phyloP scores from a whole-genome alignment of 1,139 yeast species.

The Sugiyamaella castrensis region DNA sequence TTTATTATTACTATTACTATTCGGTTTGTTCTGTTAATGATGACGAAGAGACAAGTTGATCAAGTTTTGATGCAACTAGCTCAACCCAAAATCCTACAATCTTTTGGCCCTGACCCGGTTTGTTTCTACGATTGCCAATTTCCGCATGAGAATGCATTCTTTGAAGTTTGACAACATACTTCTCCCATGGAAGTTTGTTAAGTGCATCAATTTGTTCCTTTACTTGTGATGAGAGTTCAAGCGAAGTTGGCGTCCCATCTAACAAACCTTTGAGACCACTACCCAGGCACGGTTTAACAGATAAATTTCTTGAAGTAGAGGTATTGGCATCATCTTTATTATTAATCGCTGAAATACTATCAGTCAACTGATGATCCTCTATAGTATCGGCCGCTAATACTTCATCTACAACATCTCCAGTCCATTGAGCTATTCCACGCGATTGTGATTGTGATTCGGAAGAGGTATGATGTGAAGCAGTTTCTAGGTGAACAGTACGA shows the following conservation, averaged over 20 bases:
- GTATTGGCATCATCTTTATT: slow-evolving; percentile 13
- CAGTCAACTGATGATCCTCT: slow-evolving; percentile 1
- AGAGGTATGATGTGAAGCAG: neutral
- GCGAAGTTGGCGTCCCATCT: slow-evolving; percentile 24
- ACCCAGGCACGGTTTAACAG: slow-evolving; percentile 29
- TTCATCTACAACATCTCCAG: slow-evolving; percentile 25
- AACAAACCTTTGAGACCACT: slow-evolving; percentile 23
- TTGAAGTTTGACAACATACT: slow-evolving; percentile 65
- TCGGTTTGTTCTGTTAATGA: neutral
- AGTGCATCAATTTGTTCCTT: slow-evolving; percentile 51
- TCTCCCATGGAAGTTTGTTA: slow-evolving; percentile 64
- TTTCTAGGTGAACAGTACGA: neutral
- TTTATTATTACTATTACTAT: neutral
- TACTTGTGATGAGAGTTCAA: slow-evolving; percentile 39
- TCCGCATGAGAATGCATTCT: slow-evolving; percentile 78
- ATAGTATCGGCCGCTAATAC: slow-evolving; percentile 17
- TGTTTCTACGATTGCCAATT: slow-evolving; percentile 42
- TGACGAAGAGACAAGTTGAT: neutral
- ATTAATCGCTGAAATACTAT: neutral
- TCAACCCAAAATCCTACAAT: slow-evolving; percentile 29
- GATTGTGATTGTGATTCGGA: neutral
- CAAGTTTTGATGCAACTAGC: slow-evolving; percentile 12
- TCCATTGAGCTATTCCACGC: slow-evolving; percentile 25
- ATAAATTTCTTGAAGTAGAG: slow-evolving; percentile 14
- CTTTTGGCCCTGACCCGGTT: slow-evolving; percentile 34